Percentiles rank a stretch among this genome's conserved stretches.
These are phyloP conservation scores for Puccinia coronata DNA, from an alignment of 1,284 basidiomycete genomes.

Conservation along the genomic window DNA sequence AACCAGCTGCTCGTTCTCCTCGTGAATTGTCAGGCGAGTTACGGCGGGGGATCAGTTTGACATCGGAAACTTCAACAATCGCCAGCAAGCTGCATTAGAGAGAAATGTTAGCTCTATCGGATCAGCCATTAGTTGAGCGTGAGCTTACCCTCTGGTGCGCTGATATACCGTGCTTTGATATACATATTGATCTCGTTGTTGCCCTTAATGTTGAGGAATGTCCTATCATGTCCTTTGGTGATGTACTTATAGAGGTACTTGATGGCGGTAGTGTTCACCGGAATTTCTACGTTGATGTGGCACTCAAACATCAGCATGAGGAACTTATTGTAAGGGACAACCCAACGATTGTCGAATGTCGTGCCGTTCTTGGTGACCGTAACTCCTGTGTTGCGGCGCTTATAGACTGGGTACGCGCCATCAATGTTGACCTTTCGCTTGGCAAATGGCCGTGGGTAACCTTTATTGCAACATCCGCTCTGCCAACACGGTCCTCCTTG, in stretches of 20 bases:
- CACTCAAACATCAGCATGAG: background rate
- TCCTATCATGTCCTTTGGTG: background rate
- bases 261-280: background rate
- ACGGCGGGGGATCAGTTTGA: background rate
- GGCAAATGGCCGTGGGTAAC: background rate
- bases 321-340: slow-evolving; percentile 25
- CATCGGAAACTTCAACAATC: background rate
- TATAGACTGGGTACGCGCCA: background rate
- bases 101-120: background rate
- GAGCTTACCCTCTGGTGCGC: background rate
- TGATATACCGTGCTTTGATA: background rate
- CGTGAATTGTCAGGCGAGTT: background rate
- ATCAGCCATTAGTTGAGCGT: no score
- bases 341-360: background rate
- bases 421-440: no score
- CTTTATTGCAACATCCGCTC: background rate
- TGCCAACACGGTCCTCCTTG: background rate
- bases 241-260: slow-evolving; percentile 41
- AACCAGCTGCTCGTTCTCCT: background rate
- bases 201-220: background rate
- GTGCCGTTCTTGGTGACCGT: background rate
- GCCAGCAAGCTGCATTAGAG: background rate
- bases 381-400: background rate
- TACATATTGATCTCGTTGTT: background rate
- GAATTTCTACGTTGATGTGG: slow-evolving; percentile 39